Evolutionary conservation across 768 basidiomycete genomes (phyloP).

Genomic region (Podaxis carcinomalis): DNA sequence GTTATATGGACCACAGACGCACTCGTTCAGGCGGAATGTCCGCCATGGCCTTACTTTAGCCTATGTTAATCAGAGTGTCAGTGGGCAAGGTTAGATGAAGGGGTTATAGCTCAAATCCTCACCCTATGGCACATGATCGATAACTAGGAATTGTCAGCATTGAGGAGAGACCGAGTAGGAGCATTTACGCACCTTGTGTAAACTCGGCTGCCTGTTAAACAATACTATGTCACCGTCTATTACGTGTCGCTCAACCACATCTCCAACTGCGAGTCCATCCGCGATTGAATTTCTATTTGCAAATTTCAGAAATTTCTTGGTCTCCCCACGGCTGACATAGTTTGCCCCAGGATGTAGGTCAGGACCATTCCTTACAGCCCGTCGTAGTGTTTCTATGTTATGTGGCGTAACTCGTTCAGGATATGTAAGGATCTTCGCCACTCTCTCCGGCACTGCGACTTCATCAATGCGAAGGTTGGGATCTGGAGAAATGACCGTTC

Average conservation of each 20-base stretch:
- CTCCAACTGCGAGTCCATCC: constrained; percentile 78
- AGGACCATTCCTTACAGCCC: constrained; percentile 82
- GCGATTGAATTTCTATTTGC: constrained; percentile 80
- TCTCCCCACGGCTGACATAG: constrained; percentile 79
- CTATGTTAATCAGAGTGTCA: constrained; percentile 24
- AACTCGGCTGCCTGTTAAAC: constrained; percentile 97
- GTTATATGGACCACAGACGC: constrained; percentile 98
- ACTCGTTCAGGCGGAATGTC: constrained; percentile 95
- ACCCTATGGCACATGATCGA: constrained; percentile 99
- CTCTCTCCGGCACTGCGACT: constrained; percentile 94
- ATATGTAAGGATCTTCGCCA: constrained; percentile 93
- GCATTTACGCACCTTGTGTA: constrained; percentile 70
- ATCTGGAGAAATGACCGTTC: constrained; percentile 98
- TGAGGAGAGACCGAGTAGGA: neutral
- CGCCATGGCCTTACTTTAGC: constrained; percentile 95
- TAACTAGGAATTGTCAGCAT: constrained; percentile 41
- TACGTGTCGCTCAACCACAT: constrained; percentile 92
- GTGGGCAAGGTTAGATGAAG: neutral
- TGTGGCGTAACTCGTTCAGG: constrained; percentile 92
- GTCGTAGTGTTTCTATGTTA: constrained; percentile 74
- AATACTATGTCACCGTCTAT: constrained; percentile 94
- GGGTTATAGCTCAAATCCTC: constrained; percentile 16
- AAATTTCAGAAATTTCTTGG: constrained; percentile 88
- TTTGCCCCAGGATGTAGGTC: constrained; percentile 95
- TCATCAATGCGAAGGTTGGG: constrained; percentile 99